Evolutionary conservation across 1,284 basidiomycete species (phyloP).

Genomic region (Cutaneotrichosporon curvatum): DNA sequence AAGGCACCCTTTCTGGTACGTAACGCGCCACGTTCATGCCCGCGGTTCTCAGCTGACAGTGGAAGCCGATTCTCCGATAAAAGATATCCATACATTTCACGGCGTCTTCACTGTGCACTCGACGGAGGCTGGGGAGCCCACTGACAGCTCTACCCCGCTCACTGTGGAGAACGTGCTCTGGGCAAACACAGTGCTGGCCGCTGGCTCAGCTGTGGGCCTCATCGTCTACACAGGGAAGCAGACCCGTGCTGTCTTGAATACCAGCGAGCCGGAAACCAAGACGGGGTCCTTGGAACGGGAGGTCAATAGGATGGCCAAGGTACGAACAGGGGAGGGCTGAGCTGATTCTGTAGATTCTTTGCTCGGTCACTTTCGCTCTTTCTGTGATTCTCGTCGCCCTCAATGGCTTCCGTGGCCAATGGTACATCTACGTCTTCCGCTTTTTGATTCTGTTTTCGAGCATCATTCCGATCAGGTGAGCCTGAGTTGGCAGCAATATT

Average conservation of each 20-base stretch:
- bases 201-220: conserved; percentile 85
- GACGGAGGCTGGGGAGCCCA: conserved; percentile 47
- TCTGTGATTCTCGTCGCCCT: conserved; percentile 87
- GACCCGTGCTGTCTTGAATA: conserved; percentile 98
- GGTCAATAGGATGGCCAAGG: conserved; percentile 93
- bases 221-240: conserved; percentile 92
- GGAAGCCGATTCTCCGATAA: conserved; percentile 83
- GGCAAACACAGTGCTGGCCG: conserved; percentile 96
- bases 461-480: conserved; percentile 96
- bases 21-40: not conserved
- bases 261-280: conserved; percentile 92
- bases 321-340: conserved; percentile 32
- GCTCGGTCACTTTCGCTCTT: conserved; percentile 84
- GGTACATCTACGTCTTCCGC: conserved; percentile 94
- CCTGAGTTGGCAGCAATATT: conserved; percentile 7
- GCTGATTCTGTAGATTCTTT: conserved; percentile 67
- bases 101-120: conserved; percentile 79
- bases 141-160: conserved; percentile 65
- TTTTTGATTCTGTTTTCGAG: conserved; percentile 97
- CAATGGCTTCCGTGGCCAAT: conserved; percentile 91
- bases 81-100: conserved; percentile 94
- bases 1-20: conserved; percentile 77
- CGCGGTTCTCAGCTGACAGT: conserved; percentile 1
- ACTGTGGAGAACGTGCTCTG: conserved; percentile 92
- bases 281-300: conserved; percentile 86